phyloP scores from a whole-genome alignment of 2,329 filamentous ascomycete species.

The Colletotrichum sp. region DNA sequence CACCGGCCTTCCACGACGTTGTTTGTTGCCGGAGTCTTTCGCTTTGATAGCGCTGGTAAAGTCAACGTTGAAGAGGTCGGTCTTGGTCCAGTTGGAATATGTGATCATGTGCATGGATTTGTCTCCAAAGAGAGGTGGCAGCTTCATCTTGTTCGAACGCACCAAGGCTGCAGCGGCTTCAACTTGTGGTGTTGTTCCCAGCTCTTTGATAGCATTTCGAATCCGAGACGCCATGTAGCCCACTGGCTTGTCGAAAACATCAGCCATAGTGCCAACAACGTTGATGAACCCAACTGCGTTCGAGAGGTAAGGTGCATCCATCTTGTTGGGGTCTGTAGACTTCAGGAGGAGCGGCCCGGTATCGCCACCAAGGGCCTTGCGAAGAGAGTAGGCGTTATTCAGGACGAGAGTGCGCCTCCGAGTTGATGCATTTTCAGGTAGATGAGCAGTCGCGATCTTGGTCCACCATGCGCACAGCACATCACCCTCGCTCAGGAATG shows the following conservation, averaged over 20 bases:
- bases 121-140: background rate
- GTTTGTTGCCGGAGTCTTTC: background rate
- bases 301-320: background rate
- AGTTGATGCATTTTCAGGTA: background rate
- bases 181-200: background rate
- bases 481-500: background rate
- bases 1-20: background rate
- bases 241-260: background rate
- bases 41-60: background rate
- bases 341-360: background rate
- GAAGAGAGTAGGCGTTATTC: background rate
- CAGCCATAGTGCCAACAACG: background rate
- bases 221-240: background rate
- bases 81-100: background rate
- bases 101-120: background rate
- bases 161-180: background rate
- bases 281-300: background rate
- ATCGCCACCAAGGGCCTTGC: background rate
- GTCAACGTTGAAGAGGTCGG: background rate
- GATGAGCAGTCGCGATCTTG: background rate
- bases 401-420: background rate
- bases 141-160: background rate
- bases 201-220: background rate
- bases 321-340: background rate
- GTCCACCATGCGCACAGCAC: background rate